Evolutionary conservation across 352 stramenopile species (phyloP).

Genomic region (Pythium folliculosum): DNA sequence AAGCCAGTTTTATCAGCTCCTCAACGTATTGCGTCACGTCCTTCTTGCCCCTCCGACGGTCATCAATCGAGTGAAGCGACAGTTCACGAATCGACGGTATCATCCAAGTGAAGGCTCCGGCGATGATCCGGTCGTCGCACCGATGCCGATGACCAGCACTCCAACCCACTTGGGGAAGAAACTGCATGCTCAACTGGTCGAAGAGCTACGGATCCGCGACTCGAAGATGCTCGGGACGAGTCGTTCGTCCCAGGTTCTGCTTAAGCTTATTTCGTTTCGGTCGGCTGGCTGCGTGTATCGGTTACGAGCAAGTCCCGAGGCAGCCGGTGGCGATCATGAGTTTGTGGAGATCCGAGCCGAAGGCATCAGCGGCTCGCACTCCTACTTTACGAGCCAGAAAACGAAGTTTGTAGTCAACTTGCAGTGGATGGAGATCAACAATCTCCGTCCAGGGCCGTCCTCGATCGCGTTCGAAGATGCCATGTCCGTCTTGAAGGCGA

Average conservation of each 20-base stretch:
- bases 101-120: constrained; percentile 14
- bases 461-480: constrained; percentile 78
- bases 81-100: constrained; percentile 25
- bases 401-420: constrained; percentile 78
- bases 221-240: constrained; percentile 46
- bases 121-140: constrained; percentile 42
- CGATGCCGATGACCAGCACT: constrained; percentile 26
- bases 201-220: constrained; percentile 67
- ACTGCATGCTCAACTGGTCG: constrained; percentile 56
- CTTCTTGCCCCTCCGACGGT: constrained; percentile 64
- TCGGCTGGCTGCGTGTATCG: constrained; percentile 56
- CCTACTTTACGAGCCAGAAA: constrained; percentile 67
- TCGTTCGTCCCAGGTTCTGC: constrained; percentile 33
- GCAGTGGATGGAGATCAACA: constrained; percentile 84
- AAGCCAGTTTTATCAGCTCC: constrained; percentile 82
- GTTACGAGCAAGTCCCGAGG: constrained; percentile 61
- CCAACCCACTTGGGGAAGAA: constrained; percentile 48
- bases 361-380: constrained; percentile 62
- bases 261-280: constrained; percentile 78
- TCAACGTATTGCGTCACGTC: constrained; percentile 77
- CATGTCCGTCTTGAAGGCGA: constrained; percentile 70
- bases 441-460: constrained; percentile 67
- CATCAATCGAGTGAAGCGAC: constrained; percentile 29
- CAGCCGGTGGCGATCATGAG: constrained; percentile 56
- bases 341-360: constrained; percentile 76